Evolutionary conservation across 2,329 filamentous ascomycete species (phyloP), one percentile per base, ranked within the genome.

Genomic region (Cordyceps tenuipes): DNA sequence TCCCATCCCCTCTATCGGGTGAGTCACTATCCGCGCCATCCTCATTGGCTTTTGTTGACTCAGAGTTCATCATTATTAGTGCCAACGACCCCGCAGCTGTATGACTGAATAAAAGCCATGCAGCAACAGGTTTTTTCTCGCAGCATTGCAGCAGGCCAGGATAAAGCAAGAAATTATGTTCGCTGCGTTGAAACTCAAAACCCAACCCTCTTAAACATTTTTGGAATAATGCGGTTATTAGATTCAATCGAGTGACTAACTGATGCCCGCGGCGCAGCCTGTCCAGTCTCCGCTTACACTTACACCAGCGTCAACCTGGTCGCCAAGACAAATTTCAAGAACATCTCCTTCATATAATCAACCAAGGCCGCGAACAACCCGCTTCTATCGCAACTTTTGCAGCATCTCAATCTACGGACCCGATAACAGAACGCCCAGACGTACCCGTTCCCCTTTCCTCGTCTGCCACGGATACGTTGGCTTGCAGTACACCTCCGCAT

Each of bases 1-100:
- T 8, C 12, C 12, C 34, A 10, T 36, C 34, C 34, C 34, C 10
- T 13, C 34, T 36, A 10, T 8, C 1, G 10, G 23, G 29, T 57
- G 55, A 57, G 55, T 57, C 55, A 57, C 52, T 55, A 8, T 39
- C 23, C 23, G n/a, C n/a, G 9, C 31, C 29, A n/a, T 19, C 34
- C 34, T n/a, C 34, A 10, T 9, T n/a, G 12, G 41, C 6, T 13
- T 56, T 56, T 56, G 48, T 57, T 57, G 55, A 57, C 55, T 57
- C 55, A 57, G 36, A 57, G 55, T 10, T 10, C 5, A 21, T 6
- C 54, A 41, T n/a, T n/a, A n/a, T n/a, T n/a, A n/a, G n/a, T n/a
- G n/a, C n/a, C n/a, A n/a, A n/a, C n/a, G n/a, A 57, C 55, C 55
- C 55, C 55, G 55, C 55, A 57, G 6, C n/a, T 50, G 2, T 13